phyloP scores from a whole-genome alignment of 805 yeast species.

The Candida tammaniensis region DNA sequence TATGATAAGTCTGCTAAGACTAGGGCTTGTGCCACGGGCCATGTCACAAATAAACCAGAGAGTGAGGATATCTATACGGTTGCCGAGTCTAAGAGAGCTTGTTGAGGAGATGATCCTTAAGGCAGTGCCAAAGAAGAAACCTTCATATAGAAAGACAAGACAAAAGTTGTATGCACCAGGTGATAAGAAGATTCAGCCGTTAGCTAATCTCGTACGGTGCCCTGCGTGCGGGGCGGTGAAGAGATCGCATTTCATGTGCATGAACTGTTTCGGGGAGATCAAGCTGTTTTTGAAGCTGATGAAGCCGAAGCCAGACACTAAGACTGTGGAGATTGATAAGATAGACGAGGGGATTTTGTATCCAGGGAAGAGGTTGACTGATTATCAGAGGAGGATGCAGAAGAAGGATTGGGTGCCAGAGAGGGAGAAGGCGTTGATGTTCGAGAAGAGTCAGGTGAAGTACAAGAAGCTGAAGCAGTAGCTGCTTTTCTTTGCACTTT shows the following conservation, averaged over 20 bases:
- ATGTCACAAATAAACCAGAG: no score
- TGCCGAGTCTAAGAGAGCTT: slow-evolving; percentile 8
- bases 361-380: slow-evolving; percentile 62
- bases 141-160: slow-evolving; percentile 82
- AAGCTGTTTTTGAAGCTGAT: slow-evolving; percentile 66
- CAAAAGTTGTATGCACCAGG: slow-evolving; percentile 81
- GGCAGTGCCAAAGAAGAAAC: slow-evolving; percentile 95
- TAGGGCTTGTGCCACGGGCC: no score
- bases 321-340: slow-evolving; percentile 44
- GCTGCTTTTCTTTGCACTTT: no score
- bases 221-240: slow-evolving; percentile 95
- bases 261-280: slow-evolving; percentile 86
- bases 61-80: slow-evolving; percentile 3
- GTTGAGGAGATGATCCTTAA: slow-evolving; percentile 60
- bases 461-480: slow-evolving; percentile 16
- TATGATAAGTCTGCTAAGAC: no score
- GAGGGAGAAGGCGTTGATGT: slow-evolving; percentile 42
- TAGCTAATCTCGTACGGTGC: slow-evolving; percentile 79
- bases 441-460: slow-evolving; percentile 22
- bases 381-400: slow-evolving; percentile 27
- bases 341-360: slow-evolving; percentile 64
- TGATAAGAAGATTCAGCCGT: slow-evolving; percentile 71
- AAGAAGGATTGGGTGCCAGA: slow-evolving; percentile 44
- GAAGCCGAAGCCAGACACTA: slow-evolving; percentile 18
- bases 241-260: slow-evolving; percentile 86